A percentile compares a stretch with the other conserved stretches of the same genome.
Conservation (phyloP, 345 rosid species). For the Pugionium cornutum region DNA sequence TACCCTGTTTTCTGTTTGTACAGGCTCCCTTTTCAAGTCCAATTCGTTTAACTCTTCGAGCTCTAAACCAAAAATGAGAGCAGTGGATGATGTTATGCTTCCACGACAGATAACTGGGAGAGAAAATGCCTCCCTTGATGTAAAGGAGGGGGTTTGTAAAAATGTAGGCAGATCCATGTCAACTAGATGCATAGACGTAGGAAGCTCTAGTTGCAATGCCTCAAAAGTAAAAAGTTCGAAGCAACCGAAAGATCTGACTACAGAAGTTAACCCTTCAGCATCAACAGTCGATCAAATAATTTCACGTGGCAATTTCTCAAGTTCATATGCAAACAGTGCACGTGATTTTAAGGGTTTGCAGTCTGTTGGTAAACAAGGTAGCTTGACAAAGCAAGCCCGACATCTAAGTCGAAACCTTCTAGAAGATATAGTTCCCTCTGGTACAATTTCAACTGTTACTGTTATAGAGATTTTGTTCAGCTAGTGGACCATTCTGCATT, state of each 20-base stretch:
- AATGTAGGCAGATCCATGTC: conserved; percentile 66
- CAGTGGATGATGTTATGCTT: conserved; percentile 61
- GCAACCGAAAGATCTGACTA: conserved; percentile 54
- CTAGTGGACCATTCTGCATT: not conserved
- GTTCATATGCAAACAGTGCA: conserved; percentile 47
- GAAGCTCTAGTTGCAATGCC: conserved; percentile 50
- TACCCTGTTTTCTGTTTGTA: conserved; percentile 33
- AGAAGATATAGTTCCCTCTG: conserved; percentile 58
- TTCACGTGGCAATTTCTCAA: conserved; percentile 51
- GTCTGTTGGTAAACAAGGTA: conserved; percentile 57
- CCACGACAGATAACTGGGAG: conserved; percentile 53
- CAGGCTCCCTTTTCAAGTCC: conserved; percentile 76
- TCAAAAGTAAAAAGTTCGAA: conserved; percentile 64
- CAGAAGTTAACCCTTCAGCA: conserved; percentile 45
- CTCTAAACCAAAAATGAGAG: conserved; percentile 70
- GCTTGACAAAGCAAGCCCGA: conserved; percentile 55
- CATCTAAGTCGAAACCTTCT: conserved; percentile 50
- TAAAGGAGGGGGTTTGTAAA: conserved; percentile 59
- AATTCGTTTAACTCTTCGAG: conserved; percentile 59
- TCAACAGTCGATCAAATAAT: conserved; percentile 59
- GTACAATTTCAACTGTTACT: conserved; percentile 43
- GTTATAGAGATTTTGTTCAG: not conserved
- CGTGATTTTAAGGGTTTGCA: conserved; percentile 58
- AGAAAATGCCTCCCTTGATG: conserved; percentile 48
- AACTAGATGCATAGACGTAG: conserved; percentile 53